Evolutionary conservation across 257 asterid genomes (phyloP).

Genomic region (Salvia hispanica): DNA sequence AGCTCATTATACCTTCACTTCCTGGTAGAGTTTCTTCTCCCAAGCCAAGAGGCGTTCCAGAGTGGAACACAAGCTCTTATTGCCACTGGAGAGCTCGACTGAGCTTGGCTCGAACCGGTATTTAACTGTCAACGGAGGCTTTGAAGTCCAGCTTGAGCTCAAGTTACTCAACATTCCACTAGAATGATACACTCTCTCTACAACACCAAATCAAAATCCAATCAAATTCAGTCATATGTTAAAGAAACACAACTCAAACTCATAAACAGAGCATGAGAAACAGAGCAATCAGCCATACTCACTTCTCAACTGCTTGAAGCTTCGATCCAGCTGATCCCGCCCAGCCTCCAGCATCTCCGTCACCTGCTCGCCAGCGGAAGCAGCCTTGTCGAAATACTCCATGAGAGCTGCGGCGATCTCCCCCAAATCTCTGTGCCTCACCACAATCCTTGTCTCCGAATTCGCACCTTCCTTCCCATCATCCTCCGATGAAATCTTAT

Average conservation of each 20-base stretch:
- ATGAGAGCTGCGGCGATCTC: constrained; percentile 73
- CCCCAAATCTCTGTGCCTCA: constrained; percentile 76
- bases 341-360: constrained; percentile 87
- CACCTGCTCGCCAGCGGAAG: constrained; percentile 83
- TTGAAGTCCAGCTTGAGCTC: constrained; percentile 95
- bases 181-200: constrained; percentile 92
- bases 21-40: constrained; percentile 92
- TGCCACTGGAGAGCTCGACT: constrained; percentile 56
- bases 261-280: constrained; percentile 5
- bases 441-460: constrained; percentile 62
- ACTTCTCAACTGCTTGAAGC: constrained; percentile 89
- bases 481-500: constrained; percentile 53
- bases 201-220: constrained; percentile 28
- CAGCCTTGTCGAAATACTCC: constrained; percentile 85
- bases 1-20: constrained; percentile 70
- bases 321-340: constrained; percentile 82
- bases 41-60: constrained; percentile 93
- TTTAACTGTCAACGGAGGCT: constrained; percentile 89
- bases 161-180: constrained; percentile 85
- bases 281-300: constrained; percentile 31
- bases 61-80: constrained; percentile 82
- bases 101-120: constrained; percentile 72
- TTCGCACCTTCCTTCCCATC: constrained; percentile 50
- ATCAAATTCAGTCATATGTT: neutral
- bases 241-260: neutral